These are phyloP conservation scores for Penicillium psychrosexuale DNA, from an alignment of 2,329 filamentous ascomycete genomes.

Conservation along the genomic window DNA sequence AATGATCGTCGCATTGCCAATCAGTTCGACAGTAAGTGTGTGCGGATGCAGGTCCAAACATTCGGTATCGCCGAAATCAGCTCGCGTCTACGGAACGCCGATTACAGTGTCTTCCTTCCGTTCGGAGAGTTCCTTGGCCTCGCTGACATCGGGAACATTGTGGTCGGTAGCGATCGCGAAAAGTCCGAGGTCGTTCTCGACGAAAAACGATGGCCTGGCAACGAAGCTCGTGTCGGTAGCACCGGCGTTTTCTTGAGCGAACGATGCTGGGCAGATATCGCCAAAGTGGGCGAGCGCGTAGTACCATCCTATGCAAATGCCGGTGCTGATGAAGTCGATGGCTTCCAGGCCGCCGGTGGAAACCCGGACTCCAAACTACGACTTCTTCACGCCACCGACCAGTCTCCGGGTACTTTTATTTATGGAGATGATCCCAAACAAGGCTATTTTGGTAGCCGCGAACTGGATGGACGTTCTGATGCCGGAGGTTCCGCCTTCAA, in stretches of 20 bases:
- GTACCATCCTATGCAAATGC: slow-evolving; percentile 59
- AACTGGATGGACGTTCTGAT: slow-evolving; percentile 82
- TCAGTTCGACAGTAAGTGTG: slow-evolving; percentile 98
- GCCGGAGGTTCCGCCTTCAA: slow-evolving; percentile 88
- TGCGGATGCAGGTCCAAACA: slow-evolving; percentile 88
- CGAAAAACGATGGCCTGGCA: slow-evolving; percentile 85
- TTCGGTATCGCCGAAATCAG: slow-evolving; percentile 97
- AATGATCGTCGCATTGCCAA: slow-evolving; percentile 97
- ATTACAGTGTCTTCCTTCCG: slow-evolving; percentile 92
- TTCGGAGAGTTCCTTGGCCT: slow-evolving; percentile 94
- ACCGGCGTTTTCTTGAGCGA: slow-evolving; percentile 96
- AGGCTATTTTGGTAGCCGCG: slow-evolving; percentile 76
- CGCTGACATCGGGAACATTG: slow-evolving; percentile 74
- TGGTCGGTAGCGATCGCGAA: slow-evolving; percentile 89
- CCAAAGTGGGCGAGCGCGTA: slow-evolving; percentile 65
- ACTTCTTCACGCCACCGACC: slow-evolving; percentile 49
- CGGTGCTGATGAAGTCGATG: slow-evolving; percentile 55
- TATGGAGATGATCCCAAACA: slow-evolving; percentile 72
- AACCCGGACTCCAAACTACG: slow-evolving; percentile 54
- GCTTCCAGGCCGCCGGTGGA: slow-evolving; percentile 52
- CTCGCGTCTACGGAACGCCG: slow-evolving; percentile 83
- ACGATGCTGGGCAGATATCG: slow-evolving; percentile 88
- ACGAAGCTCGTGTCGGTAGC: slow-evolving; percentile 84
- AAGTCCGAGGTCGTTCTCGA: slow-evolving; percentile 89
- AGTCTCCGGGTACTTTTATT: slow-evolving; percentile 58